Evolutionary conservation across 148 eudicot species (phyloP), one percentile per base, ranked within the genome.

Genomic region (Camellia granthamiana): DNA sequence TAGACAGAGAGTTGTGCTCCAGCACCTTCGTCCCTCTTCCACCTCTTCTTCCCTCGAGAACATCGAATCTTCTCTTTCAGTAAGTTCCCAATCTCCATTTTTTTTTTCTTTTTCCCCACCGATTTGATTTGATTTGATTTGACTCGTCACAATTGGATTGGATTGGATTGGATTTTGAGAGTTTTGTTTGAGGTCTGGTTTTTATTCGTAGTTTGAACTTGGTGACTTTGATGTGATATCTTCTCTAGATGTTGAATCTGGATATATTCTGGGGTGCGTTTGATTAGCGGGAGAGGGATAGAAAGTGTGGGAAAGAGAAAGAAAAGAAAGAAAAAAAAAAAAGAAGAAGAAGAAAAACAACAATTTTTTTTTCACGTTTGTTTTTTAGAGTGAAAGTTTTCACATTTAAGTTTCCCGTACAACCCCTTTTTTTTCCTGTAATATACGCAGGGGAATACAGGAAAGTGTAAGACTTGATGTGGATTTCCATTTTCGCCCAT

Each of bases 1-100:
- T 75, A 89, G 97, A 72, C 95, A 93, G 75, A 83, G 87, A 67
- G 91, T 93, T 73, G 85, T 93, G 75, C 87, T 90, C 0, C 87
- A 91, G 64, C 97, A 93, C 65, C 89, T 91, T 30, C 81, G 77
- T 19, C 91, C 95, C 55, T 77, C 85, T 18, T 78, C 83, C 76
- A 77, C 84, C 16, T 72, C 76, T n/a, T 81, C 86, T 30, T 69
- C 89, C 18, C 85, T 88, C 15, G 90, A 88, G 66, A 83, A 83
- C 75, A 74, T 75, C 73, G 81, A 86, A 60, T 84, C 93, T 69
- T 77, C 85, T 11, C 77, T 90, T 51, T 88, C 91, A 60, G 97
- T 93, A 77, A 80, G 90, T 78, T 13, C 15, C 12, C 2, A 23
- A 21, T 64, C 43, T 30, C 68, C 21, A 64, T 21, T 64, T 42